These are phyloP conservation scores for Triticum turgidum DNA, from an alignment of 176 grass and related monocot species.

Conservation along the genomic window DNA sequence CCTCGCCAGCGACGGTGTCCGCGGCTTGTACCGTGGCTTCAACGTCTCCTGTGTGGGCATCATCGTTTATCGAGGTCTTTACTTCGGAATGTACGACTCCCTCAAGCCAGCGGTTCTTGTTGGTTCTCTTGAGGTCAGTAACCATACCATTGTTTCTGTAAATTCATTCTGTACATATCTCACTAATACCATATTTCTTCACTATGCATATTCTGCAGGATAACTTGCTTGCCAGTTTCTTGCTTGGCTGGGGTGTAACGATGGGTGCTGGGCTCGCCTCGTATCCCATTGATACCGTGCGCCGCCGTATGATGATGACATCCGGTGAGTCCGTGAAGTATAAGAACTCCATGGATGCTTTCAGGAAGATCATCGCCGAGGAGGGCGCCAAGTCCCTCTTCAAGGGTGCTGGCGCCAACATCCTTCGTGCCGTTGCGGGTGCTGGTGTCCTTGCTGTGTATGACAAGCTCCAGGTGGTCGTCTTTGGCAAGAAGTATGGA, in stretches of 20 bases:
- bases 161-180: neutral
- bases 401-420: slow-evolving; percentile 97
- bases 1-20: slow-evolving; percentile 60
- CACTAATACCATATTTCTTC: neutral
- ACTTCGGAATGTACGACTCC: slow-evolving; percentile 91
- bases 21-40: slow-evolving; percentile 91
- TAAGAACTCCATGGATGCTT: slow-evolving; percentile 82
- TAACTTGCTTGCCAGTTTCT: slow-evolving; percentile 88
- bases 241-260: slow-evolving; percentile 79
- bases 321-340: slow-evolving; percentile 94
- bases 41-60: slow-evolving; percentile 93
- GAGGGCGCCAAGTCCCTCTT: slow-evolving; percentile 85
- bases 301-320: slow-evolving; percentile 99
- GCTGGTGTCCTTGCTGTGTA: slow-evolving; percentile 92
- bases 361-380: slow-evolving; percentile 74
- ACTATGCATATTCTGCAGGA: slow-evolving; percentile 47
- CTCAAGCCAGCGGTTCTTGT: slow-evolving; percentile 87
- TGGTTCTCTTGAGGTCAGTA: slow-evolving; percentile 63
- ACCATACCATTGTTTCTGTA: neutral
- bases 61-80: slow-evolving; percentile 93
- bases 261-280: slow-evolving; percentile 90
- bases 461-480: slow-evolving; percentile 91
- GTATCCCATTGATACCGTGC: slow-evolving; percentile 88
- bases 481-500: slow-evolving; percentile 93
- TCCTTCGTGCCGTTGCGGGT: slow-evolving; percentile 89